phyloP scores from a whole-genome alignment of 345 rosid genomes.

The Carallia pectinifolia region DNA sequence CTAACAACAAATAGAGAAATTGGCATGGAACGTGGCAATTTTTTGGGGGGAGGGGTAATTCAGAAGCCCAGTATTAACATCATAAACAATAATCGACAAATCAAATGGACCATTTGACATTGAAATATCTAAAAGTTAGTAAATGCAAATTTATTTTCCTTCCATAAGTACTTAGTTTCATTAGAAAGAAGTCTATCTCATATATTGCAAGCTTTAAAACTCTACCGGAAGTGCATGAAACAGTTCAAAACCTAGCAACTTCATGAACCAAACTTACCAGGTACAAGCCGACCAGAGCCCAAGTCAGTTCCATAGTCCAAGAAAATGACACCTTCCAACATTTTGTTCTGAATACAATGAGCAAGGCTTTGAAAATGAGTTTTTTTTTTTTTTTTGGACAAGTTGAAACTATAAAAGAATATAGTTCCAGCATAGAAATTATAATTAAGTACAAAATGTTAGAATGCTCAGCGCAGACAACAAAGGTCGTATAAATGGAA shows the following conservation, averaged over 20 bases:
- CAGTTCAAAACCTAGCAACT: slow-evolving; percentile 4
- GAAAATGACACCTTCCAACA: slow-evolving; percentile 68
- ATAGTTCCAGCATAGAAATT: too few relatives aligned
- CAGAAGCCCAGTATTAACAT: neutral
- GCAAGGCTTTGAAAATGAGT: slow-evolving; percentile 1
- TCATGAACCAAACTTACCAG: slow-evolving; percentile 44
- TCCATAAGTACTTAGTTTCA: too few relatives aligned
- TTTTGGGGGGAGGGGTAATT: neutral
- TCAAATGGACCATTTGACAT: too few relatives aligned
- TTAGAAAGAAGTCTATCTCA: neutral
- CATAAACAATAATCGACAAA: too few relatives aligned
- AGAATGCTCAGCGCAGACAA: too few relatives aligned
- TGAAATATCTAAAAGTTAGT: too few relatives aligned
- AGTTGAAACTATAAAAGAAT: too few relatives aligned
- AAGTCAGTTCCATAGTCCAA: slow-evolving; percentile 75
- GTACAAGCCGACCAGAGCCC: slow-evolving; percentile 70
- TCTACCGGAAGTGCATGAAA: neutral
- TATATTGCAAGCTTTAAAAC: neutral
- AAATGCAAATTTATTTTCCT: too few relatives aligned
- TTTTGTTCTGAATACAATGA: slow-evolving; percentile 46
- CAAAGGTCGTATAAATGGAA: too few relatives aligned
- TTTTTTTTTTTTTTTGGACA: neutral
- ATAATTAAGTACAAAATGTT: too few relatives aligned
- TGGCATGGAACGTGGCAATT: too few relatives aligned
- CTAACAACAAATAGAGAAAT: too few relatives aligned